Conservation (phyloP, 108 stramenopile genomes). For the Chaetoceros muelleri region DNA sequence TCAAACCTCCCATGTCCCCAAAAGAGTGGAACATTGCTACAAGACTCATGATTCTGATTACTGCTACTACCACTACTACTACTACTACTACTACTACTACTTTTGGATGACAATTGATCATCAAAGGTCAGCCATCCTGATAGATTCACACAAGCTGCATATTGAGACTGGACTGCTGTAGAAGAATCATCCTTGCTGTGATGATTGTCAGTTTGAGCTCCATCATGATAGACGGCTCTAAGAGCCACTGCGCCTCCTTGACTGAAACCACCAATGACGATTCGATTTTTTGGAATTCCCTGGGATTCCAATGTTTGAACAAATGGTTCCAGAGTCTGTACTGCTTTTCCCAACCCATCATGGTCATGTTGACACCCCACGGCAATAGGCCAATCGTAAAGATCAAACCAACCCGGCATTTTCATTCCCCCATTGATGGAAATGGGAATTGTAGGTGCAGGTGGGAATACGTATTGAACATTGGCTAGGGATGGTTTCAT, state of each 20-base stretch:
- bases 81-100: not conserved
- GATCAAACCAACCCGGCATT: slow-evolving; percentile 88
- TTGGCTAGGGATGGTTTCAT: slow-evolving; percentile 36
- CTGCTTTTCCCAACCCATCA: slow-evolving; percentile 31
- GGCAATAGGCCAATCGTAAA: slow-evolving; percentile 80
- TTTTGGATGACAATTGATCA: slow-evolving; percentile 14
- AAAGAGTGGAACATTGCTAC: slow-evolving; percentile 57
- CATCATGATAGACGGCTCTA: slow-evolving; percentile 45
- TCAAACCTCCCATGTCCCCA: slow-evolving; percentile 77
- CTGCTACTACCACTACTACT: no score
- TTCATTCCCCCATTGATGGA: slow-evolving; percentile 72
- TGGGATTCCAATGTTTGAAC: slow-evolving; percentile 25
- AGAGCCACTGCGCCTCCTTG: slow-evolving; percentile 79
- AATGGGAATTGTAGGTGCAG: slow-evolving; percentile 66
- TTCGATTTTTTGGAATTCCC: slow-evolving; percentile 42
- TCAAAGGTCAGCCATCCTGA: slow-evolving; percentile 66
- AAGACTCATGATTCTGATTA: no score
- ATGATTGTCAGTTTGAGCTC: slow-evolving; percentile 3
- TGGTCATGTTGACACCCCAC: slow-evolving; percentile 52
- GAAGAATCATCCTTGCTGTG: no score
- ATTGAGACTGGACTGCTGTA: slow-evolving; percentile 25
- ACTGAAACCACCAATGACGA: slow-evolving; percentile 78
- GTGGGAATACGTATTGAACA: slow-evolving; percentile 66
- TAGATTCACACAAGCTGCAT: slow-evolving; percentile 63
- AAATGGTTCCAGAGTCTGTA: slow-evolving; percentile 38